phyloP scores from a whole-genome alignment of 495 filamentous ascomycete genomes.

The Penicillium odoratum region DNA sequence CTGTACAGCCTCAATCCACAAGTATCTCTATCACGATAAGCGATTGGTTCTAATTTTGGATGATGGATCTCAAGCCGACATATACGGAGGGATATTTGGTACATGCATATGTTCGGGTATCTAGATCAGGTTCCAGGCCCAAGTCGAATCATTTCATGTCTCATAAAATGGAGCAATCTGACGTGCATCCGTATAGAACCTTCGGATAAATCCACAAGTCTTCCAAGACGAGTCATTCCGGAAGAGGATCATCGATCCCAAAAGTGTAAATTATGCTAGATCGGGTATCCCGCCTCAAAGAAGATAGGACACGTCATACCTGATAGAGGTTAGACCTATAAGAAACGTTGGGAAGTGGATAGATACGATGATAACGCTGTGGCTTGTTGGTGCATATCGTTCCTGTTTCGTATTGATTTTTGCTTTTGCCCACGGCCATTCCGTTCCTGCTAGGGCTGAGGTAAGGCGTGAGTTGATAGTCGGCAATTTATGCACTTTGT shows the following conservation, averaged over 20 bases:
- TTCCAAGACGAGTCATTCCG: conserved; percentile 1
- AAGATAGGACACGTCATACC: conserved; percentile 18
- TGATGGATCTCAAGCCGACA: not conserved
- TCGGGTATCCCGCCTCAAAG: conserved; percentile 4
- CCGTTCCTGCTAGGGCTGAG: conserved; percentile 3
- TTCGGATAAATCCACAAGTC: not conserved
- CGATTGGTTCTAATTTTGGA: conserved; percentile 10
- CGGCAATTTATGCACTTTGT: conserved; percentile 7
- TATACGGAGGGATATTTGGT: not conserved
- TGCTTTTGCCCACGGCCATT: conserved; percentile 5
- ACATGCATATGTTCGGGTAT: conserved; percentile 9
- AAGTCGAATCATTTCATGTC: conserved; percentile 12
- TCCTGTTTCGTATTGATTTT: conserved; percentile 5
- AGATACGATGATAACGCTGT: conserved; percentile 6
- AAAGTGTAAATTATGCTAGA: conserved; percentile 10
- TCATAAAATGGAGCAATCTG: conserved; percentile 11
- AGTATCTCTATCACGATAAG: conserved; percentile 6
- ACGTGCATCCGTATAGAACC: conserved; percentile 12
- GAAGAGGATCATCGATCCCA: conserved; percentile 13
- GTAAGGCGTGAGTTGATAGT: conserved; percentile 3
- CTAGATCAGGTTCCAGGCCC: conserved; percentile 9
- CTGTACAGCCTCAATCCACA: conserved; percentile 15
- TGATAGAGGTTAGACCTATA: conserved; percentile 9
- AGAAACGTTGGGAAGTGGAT: conserved; percentile 6
- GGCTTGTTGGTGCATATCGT: not conserved